These are phyloP conservation scores for Dissophora ornata DNA, from an alignment of 192 early-diverging fungal genomes.

Conservation along the genomic window DNA sequence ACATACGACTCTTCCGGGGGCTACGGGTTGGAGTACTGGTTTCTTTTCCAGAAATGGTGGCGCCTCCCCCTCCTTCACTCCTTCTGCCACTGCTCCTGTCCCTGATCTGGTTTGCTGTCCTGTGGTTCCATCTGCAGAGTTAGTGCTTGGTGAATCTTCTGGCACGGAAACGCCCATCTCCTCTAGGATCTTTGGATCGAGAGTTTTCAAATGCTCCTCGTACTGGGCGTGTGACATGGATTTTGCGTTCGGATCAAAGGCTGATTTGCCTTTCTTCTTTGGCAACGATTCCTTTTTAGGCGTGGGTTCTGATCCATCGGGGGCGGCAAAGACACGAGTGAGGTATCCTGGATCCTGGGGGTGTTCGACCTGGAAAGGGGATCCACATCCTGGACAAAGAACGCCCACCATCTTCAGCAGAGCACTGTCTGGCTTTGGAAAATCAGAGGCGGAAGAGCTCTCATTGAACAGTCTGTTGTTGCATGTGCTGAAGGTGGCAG, in stretches of 20 bases:
- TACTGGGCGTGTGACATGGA: constrained; percentile 31
- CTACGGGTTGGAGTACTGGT: background rate
- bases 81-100: background rate
- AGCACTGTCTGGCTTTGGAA: background rate
- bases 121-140: background rate
- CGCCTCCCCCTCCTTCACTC: background rate
- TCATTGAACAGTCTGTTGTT: too few relatives aligned
- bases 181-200: constrained; percentile 38
- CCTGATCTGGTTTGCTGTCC: background rate
- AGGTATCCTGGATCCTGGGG: constrained; percentile 33
- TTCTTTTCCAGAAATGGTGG: constrained; percentile 13
- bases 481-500: constrained; percentile 4
- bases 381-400: constrained; percentile 48
- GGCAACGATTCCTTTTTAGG: background rate
- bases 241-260: constrained; percentile 10
- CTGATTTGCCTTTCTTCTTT: background rate
- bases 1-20: constrained; percentile 20
- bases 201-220: constrained; percentile 23
- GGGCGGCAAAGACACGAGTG: background rate
- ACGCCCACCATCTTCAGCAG: constrained; percentile 21
- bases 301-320: background rate
- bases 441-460: background rate
- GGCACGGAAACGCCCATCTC: constrained; percentile 23
- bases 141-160: background rate
- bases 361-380: constrained; percentile 23